Conservation (phyloP, 2,329 filamentous ascomycete genomes). For the Colletotrichum sp. region DNA sequence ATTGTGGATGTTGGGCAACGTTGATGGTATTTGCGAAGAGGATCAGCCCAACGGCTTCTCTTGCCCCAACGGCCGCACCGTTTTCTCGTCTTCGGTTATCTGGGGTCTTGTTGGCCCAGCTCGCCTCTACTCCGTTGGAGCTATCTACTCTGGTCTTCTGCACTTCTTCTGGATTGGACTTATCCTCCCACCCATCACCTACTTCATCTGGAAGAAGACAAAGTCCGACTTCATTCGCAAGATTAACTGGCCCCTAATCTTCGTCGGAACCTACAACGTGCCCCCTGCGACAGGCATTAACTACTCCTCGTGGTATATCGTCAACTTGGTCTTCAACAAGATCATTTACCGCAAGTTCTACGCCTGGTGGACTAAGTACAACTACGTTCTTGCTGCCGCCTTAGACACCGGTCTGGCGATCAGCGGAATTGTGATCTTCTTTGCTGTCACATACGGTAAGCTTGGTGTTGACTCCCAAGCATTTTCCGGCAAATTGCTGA, state of each 20-base stretch:
- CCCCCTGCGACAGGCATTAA: constrained; percentile 62
- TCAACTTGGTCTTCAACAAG: constrained; percentile 61
- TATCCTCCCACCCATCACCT: constrained; percentile 52
- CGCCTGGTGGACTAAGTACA: constrained; percentile 64
- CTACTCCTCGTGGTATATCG: constrained; percentile 58
- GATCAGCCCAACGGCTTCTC: constrained; percentile 55
- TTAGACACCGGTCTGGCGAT: constrained; percentile 62
- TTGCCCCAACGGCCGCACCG: constrained; percentile 63
- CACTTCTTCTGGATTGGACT: constrained; percentile 60
- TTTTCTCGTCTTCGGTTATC: constrained; percentile 65
- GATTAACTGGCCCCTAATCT: constrained; percentile 58
- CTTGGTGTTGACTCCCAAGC: constrained; percentile 39
- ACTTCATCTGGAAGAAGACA: constrained; percentile 48
- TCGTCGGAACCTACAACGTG: constrained; percentile 52
- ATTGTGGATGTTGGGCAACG: constrained; percentile 41
- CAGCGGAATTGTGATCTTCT: constrained; percentile 55
- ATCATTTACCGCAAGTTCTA: constrained; percentile 52
- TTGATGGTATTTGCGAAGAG: constrained; percentile 55
- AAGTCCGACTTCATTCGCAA: constrained; percentile 51
- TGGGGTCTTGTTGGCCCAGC: constrained; percentile 62
- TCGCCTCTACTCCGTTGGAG: constrained; percentile 37
- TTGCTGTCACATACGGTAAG: constrained; percentile 42
- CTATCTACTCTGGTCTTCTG: constrained; percentile 53
- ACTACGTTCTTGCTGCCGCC: constrained; percentile 63
- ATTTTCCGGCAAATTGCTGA: neutral